These are phyloP conservation scores for Aspergillus mulundensis DNA, from an alignment of 495 filamentous ascomycete genomes.

Conservation along the genomic window DNA sequence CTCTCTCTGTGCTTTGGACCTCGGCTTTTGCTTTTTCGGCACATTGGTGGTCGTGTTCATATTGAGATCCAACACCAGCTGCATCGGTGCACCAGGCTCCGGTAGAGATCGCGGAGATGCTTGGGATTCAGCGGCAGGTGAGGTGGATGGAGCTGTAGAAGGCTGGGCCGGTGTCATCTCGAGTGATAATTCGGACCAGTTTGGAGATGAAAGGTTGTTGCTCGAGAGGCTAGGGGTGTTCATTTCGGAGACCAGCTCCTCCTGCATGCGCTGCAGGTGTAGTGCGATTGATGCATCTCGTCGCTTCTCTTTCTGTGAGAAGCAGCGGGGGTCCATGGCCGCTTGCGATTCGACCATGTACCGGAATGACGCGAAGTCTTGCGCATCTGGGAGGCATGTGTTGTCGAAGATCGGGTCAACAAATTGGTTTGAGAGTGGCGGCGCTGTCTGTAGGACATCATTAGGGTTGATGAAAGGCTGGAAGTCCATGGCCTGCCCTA, in stretches of 20 bases:
- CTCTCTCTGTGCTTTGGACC: conserved; percentile 44
- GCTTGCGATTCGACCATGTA: conserved; percentile 41
- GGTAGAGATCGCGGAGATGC: conserved; percentile 17
- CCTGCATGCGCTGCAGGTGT: conserved; percentile 38
- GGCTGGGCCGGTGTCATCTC: conserved; percentile 23
- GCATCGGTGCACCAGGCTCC: conserved; percentile 25
- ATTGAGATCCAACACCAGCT: conserved; percentile 46
- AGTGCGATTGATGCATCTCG: conserved; percentile 42
- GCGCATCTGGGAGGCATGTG: conserved; percentile 16
- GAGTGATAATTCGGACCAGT: conserved; percentile 32
- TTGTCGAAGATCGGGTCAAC: conserved; percentile 10
- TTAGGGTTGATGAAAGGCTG: conserved; percentile 23
- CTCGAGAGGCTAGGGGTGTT: conserved; percentile 32
- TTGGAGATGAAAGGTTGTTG: conserved; percentile 36
- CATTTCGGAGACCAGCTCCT: conserved; percentile 27
- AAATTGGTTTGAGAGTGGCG: conserved; percentile 7
- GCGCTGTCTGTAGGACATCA: conserved; percentile 19
- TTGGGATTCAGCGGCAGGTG: conserved; percentile 17
- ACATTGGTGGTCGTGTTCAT: conserved; percentile 43
- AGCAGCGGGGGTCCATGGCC: conserved; percentile 28
- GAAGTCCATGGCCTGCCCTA: conserved; percentile 22
- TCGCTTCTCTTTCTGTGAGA: conserved; percentile 43
- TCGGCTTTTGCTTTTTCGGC: conserved; percentile 45
- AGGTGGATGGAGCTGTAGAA: conserved; percentile 17
- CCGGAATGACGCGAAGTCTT: conserved; percentile 26